Evolutionary conservation across 2,329 filamentous ascomycete species (phyloP).

Genomic region (Colletotrichum gigasporum): DNA sequence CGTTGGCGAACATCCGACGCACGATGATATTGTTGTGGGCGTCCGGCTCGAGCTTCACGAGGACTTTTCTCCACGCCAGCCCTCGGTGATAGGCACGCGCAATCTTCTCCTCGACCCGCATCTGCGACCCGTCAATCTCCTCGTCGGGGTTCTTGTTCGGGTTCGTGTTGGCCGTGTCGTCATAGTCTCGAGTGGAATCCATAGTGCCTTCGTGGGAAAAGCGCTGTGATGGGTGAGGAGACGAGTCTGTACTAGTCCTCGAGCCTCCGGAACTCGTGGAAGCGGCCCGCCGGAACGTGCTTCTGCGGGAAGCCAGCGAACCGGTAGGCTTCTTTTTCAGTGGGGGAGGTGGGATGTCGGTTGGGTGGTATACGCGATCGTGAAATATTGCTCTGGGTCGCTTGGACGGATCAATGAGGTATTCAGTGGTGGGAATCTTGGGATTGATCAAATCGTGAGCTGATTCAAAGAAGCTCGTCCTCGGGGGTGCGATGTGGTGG

Average conservation of each 20-base stretch:
- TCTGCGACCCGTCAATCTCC: constrained; percentile 67
- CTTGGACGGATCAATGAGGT: constrained; percentile 82
- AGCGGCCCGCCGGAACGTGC: constrained; percentile 36
- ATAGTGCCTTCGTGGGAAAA: constrained; percentile 53
- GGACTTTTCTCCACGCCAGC: constrained; percentile 94
- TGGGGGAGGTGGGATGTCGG: constrained; percentile 88
- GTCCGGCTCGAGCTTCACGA: constrained; percentile 94
- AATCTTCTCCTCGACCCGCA: constrained; percentile 98
- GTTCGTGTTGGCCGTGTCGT: constrained; percentile 58
- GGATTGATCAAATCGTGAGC: constrained; percentile 93
- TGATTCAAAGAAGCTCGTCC: constrained; percentile 93
- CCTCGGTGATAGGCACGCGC: constrained; percentile 93
- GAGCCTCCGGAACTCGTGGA: constrained; percentile 25
- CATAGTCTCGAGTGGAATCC: constrained; percentile 59
- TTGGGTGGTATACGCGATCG: constrained; percentile 92
- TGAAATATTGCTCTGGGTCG: constrained; percentile 94
- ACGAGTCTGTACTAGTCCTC: constrained; percentile 34
- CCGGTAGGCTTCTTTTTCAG: constrained; percentile 62
- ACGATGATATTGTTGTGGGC: constrained; percentile 99
- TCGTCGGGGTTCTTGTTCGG: constrained; percentile 51
- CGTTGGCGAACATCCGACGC: constrained; percentile 94
- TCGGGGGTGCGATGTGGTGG: constrained; percentile 76
- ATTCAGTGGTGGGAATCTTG: constrained; percentile 82
- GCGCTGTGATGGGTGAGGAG: constrained; percentile 36
- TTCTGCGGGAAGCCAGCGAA: constrained; percentile 44